Base-by-base conservation (phyloP, 768 basidiomycete genomes). In the Sistotremastrum suecicum region DNA sequence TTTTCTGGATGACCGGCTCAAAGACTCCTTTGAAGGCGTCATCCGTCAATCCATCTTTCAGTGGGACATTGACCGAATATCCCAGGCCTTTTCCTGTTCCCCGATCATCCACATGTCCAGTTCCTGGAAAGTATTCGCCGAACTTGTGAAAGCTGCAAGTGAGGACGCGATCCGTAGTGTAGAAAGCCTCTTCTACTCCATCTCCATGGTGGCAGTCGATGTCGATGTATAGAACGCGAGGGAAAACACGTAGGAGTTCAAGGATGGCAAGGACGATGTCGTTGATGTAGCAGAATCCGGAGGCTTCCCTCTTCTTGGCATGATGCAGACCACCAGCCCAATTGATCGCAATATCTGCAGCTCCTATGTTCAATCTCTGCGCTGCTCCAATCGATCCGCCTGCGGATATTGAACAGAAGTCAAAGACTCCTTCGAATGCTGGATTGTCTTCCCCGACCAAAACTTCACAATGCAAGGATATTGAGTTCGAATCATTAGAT, bases 241-340 rank as follows among this genome's bases (percentile, higher is more conserved):
- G 72, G 56, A 78, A 78, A 46, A 69, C 76, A 53, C 91, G 76
- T n/a, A 94, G 67, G 5, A 99, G 78, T 61, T 95, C 94, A 41
- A 99, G 72, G 36, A 95, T 94, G 39, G 80, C 83, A 29, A 98
- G 79, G 1, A 95, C 91, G 59, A 97, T 99, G 62, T 92, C 87
- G 62, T 99, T 99, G 64, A 98, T 82, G 68, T 98, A 99, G 70
- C 95, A 99, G 65, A 99, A 99, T 9, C 95, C 95, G 5, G 85
- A 87, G 0, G 94, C 95, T 66, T 97, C 95, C 46, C 86, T 77
- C 61, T 97, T 98, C 67, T 99, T 99, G n/a, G 95, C 95, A 61
- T 99, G 95, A 63, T 99, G 95, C 3, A 99, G 72, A 2, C 95
- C 95, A 6, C 95, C 95, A 0, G 95, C 90, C 95, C 92, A 97